These are phyloP conservation scores for Plectosphaerella plurivora DNA, from an alignment of 2,329 filamentous ascomycete species.

Conservation along the genomic window DNA sequence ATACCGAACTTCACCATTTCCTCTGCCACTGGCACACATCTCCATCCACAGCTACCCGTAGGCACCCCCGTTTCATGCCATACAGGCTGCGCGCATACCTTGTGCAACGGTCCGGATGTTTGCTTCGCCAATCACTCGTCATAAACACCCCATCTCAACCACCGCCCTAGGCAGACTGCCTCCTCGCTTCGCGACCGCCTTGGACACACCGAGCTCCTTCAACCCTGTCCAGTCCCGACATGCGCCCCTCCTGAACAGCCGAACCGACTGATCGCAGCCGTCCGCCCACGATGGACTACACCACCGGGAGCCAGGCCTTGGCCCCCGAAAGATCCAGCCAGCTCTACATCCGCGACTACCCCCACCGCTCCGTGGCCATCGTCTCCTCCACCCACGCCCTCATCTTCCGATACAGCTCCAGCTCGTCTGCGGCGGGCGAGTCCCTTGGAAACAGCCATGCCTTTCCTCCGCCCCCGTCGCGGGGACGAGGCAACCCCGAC, in stretches of 20 bases:
- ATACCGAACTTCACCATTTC: no score
- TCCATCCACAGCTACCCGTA: no score
- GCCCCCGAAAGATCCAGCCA: constrained; percentile 62
- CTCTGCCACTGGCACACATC: no score
- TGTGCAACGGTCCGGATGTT: no score
- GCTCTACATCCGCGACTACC: constrained; percentile 80
- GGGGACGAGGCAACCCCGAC: constrained; percentile 27
- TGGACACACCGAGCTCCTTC: no score
- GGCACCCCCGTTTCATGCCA: no score
- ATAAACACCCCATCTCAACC: no score
- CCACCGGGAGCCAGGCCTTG: constrained; percentile 34
- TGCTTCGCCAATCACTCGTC: no score
- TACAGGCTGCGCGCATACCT: no score
- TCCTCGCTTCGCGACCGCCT: no score
- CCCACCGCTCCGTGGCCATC: constrained; percentile 82
- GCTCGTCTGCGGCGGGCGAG: constrained; percentile 47
- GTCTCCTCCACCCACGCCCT: constrained; percentile 75
- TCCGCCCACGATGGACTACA: constrained; percentile 41
- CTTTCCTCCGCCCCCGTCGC: background rate
- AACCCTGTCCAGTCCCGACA: background rate
- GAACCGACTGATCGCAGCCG: constrained; percentile 1
- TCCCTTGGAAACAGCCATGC: constrained; percentile 27
- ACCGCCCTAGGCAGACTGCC: no score
- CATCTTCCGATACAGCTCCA: constrained; percentile 73
- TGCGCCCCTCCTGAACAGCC: constrained; percentile 1